Base-by-base conservation (phyloP, 1,284 basidiomycete species). In the Tylopilus sp. region DNA sequence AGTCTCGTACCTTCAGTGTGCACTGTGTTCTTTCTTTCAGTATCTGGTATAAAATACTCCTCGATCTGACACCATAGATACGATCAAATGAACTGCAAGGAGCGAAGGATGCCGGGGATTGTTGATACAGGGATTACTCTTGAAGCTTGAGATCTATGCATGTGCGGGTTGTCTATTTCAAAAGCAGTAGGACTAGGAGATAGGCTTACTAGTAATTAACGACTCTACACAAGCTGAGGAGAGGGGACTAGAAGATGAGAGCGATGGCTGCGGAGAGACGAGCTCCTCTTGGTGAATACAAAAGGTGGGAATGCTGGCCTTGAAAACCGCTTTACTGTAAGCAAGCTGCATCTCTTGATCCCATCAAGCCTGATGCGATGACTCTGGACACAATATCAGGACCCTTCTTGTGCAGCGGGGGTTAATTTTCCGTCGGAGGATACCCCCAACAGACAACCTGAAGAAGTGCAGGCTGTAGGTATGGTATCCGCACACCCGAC, bases 181-280 rank as follows among this genome's bases (percentile, higher is more conserved):
- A 29, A 29, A 29, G 29, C 29, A 29, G 6, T 29, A 29, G 29
- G 29, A 29, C 29, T 29, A 29, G 6, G 29, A 29, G 29, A 29
- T 29, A 29, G 29, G 29, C 29, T 29, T 29, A 29, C 29, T 29
- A 29, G 29, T 29, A 29, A 29, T 29, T 29, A 29, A 29, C 29
- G 29, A 29, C 29, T 29, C 29, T 29, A 9, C 72, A 75, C 47
- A 66, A 72, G 57, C 47, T 74, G 3, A 76, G 75, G 57, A 73
- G 73, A 39, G 76, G 64, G 38, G 73, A 67, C 13, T 68, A 62
- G 13, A 74, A 74, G 54, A 60, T 57, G 12, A 71, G 64, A 55
- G 68, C 65, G 2, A 75, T 75, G 1, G 65, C 61, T 12, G 70
- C 74, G 0, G 74, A 74, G 16, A 72, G 73, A 18, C 67, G 74